Evolutionary conservation across 2,329 filamentous ascomycete genomes (phyloP).

Genomic region (Colletotrichum scovillei): DNA sequence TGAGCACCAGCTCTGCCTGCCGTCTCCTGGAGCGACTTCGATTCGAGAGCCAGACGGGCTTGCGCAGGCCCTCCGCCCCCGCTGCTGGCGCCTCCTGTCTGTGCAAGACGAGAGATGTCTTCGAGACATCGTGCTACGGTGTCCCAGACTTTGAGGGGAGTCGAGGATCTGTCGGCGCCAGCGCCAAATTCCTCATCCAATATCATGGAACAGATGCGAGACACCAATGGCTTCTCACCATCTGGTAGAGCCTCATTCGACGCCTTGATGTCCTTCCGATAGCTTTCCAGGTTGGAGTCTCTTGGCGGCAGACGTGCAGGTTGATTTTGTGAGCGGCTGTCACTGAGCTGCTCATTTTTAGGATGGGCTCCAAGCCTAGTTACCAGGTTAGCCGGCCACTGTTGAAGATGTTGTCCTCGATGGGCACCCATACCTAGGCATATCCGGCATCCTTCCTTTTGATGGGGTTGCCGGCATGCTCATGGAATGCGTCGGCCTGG

Average conservation of each 20-base stretch:
- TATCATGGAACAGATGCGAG: slow-evolving; percentile 29
- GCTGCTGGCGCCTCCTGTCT: neutral
- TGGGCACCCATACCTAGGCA: neutral
- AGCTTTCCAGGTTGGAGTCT: neutral
- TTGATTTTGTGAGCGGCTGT: neutral
- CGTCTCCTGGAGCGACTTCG: no score
- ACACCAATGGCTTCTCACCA: slow-evolving; percentile 1
- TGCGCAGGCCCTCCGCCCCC: neutral
- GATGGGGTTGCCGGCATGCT: slow-evolving; percentile 18
- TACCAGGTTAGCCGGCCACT: neutral
- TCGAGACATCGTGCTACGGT: slow-evolving; percentile 18
- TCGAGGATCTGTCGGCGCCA: slow-evolving; percentile 15
- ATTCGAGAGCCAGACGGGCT: neutral
- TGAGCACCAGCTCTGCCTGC: neutral
- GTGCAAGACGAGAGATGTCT: slow-evolving; percentile 1
- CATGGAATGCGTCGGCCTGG: neutral
- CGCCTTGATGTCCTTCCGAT: neutral
- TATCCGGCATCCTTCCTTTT: slow-evolving; percentile 8
- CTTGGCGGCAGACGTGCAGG: neutral
- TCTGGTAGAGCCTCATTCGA: neutral
- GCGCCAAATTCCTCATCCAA: slow-evolving; percentile 17
- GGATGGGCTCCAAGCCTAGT: slow-evolving; percentile 1
- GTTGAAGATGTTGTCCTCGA: no score
- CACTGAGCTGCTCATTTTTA: neutral
- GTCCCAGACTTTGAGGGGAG: slow-evolving; percentile 31